Evolutionary conservation across 2,329 filamentous ascomycete species (phyloP), one percentile per base, ranked within the genome.

Genomic region (Diplocarpon mali): DNA sequence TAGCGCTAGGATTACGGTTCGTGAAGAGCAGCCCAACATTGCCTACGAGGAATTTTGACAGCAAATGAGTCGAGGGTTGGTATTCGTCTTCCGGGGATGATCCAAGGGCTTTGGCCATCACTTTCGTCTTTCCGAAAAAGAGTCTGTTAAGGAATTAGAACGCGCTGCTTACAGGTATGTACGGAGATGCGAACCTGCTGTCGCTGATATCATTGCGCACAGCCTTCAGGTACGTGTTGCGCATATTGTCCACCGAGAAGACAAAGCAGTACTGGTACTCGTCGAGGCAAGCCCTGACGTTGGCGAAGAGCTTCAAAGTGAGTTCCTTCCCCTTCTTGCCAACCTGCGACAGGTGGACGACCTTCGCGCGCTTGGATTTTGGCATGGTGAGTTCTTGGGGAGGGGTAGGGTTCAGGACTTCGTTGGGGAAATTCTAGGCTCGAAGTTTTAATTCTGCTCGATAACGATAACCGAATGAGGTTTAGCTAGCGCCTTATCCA

Each of bases 111-210:
- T 92, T 90, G 58, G 85, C 81, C 88, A 96, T 96, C 65, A 98
- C 89, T 70, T 96, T 96, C 48, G 90, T 96, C 72, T 96, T 98
- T 69, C 90, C 92, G 68, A 95, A 96, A 78, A 96, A 96, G 64
- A 98, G 72, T 58, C 89, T 92, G 58, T 13, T n/a, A 9, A 2
- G 15, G 24, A 15, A 35, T 41, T 40, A 40, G 30, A 12, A 30
- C 28, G 12, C 17, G 4, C 16, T 16, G 20, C 9, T 14, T 9
- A 12, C 10, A 12, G 16, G 7, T 40, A 7, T 32, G 7, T 13
- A 10, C 30, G 40, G 36, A 15, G 16, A 39, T 34, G 65, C 73
- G 56, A 69, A 92, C 85, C 85, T 78, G 71, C 84, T 84, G 69
- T 95, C 88, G 40, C 73, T 73, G 57, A 95, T 80, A 59, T 95